Evolutionary conservation across 352 stramenopile genomes (phyloP), one percentile per base, ranked within the genome.

Genomic region (Aphanomyces astaci): DNA sequence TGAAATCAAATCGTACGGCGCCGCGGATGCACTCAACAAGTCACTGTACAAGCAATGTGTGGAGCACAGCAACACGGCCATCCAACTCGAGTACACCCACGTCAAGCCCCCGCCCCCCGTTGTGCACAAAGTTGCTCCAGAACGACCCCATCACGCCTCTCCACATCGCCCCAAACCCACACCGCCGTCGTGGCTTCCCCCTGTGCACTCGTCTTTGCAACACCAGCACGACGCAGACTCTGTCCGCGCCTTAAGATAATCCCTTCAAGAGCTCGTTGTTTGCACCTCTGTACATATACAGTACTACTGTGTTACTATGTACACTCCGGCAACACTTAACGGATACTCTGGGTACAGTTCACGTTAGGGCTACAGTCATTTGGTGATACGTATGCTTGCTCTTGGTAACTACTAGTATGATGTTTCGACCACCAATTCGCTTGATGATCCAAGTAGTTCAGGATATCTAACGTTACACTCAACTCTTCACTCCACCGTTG

Each of bases 11-110:
- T 68, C 62, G 5, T n/a, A 52, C 22, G 62, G 62, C 24, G 51
- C 46, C 24, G 51, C 48, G 3, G 62, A 68, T 24, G 62, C 39
- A 4, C 51, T 68, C 46, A 36, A 46, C 36, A 25, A 49, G 24
- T 59, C 62, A 24, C 32, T 68, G 32, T 68, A 68, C 32, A 51
- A 52, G 31, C 62, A 68, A 49, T 68, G 62, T 33, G 25, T 68
- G 2, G 46, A 57, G 0, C 22, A 68, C 43, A n/a, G n/a, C n/a
- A 68, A 68, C 48, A 68, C 62, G 4, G 13, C 3, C 43, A 59
- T 68, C 51, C 57, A 60, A 33, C 46, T 68, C 32, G 27, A 57
- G n/a, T 68, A 59, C 51, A 59, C 51, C 17, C 51, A 59, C 30
- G 51, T 39, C 15, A 59, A 59, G 27, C 22, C 22, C 9, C 30